Conservation (phyloP, 176 grass and related monocot genomes). For the Eremochloa ophiuroides region DNA sequence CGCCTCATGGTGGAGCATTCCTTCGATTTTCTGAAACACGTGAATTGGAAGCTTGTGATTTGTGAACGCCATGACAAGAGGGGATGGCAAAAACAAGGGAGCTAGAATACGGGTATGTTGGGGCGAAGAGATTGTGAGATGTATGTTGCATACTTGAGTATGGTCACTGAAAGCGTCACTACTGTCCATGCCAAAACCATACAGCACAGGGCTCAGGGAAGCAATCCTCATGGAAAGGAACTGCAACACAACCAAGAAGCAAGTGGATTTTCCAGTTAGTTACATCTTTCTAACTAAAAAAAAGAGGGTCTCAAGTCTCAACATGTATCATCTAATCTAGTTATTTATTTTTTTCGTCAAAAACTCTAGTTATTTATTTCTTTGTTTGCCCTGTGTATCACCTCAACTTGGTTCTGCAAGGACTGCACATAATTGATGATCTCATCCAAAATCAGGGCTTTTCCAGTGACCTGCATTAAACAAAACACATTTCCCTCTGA, state of each 20-base stretch:
- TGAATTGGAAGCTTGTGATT: background rate
- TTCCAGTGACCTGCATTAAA: constrained; percentile 61
- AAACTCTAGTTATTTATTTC: background rate
- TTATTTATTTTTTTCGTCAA: too few relatives aligned
- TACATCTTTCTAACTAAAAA: background rate
- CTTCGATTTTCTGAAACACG: constrained; percentile 56
- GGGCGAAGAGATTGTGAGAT: background rate
- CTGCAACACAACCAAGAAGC: constrained; percentile 35
- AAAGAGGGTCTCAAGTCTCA: background rate
- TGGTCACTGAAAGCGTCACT: constrained; percentile 43
- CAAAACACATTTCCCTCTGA: background rate
- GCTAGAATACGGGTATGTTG: background rate
- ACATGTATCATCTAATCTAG: background rate
- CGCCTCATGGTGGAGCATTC: constrained; percentile 48
- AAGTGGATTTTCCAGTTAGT: background rate
- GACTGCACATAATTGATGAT: constrained; percentile 95
- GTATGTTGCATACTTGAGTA: constrained; percentile 30
- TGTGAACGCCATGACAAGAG: background rate
- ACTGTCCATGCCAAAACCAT: constrained; percentile 57
- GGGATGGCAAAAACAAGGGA: background rate
- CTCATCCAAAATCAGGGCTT: constrained; percentile 83
- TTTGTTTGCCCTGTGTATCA: background rate
- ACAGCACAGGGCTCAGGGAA: constrained; percentile 57
- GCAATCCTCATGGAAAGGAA: constrained; percentile 98
- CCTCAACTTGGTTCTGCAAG: constrained; percentile 97